These are phyloP conservation scores for Amanita fuliginea DNA, from an alignment of 768 basidiomycete species.

Conservation along the genomic window DNA sequence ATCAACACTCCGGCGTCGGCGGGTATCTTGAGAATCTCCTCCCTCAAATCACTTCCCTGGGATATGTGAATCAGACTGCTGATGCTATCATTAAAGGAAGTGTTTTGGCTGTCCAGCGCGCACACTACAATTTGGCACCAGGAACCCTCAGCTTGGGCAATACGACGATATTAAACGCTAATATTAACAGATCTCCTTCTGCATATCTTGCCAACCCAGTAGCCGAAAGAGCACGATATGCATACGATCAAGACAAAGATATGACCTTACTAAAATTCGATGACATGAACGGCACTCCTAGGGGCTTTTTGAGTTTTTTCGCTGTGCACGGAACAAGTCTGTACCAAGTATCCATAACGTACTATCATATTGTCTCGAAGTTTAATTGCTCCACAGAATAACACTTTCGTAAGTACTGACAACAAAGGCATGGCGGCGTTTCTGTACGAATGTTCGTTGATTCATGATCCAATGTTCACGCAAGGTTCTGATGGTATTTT, in stretches of 20 bases:
- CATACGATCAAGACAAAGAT: conserved; percentile 66
- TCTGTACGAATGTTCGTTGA: conserved; percentile 53
- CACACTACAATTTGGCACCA: conserved; percentile 48
- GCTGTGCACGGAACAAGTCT: conserved; percentile 73
- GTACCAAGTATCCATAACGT: conserved; percentile 42
- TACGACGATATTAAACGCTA: conserved; percentile 55
- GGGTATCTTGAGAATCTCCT: conserved; percentile 73
- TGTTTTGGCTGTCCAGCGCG: conserved; percentile 55
- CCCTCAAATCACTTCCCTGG: conserved; percentile 64
- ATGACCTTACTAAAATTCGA: conserved; percentile 60
- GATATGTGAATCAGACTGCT: conserved; percentile 62
- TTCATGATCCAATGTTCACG: not conserved
- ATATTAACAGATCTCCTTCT: conserved; percentile 65
- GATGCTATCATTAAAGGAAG: conserved; percentile 64
- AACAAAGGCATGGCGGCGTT: conserved; percentile 85
- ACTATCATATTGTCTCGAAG: not conserved
- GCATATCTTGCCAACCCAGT: conserved; percentile 71
- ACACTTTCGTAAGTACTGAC: conserved; percentile 70
- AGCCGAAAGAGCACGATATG: conserved; percentile 54
- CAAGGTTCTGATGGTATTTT: conserved; percentile 1
- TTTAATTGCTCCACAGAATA: conserved; percentile 40
- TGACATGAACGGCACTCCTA: conserved; percentile 41
- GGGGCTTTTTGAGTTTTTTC: conserved; percentile 67
- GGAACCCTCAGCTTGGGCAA: conserved; percentile 59
- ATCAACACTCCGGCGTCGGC: conserved; percentile 69